phyloP scores from a whole-genome alignment of 768 basidiomycete genomes.

The Russula lepida region DNA sequence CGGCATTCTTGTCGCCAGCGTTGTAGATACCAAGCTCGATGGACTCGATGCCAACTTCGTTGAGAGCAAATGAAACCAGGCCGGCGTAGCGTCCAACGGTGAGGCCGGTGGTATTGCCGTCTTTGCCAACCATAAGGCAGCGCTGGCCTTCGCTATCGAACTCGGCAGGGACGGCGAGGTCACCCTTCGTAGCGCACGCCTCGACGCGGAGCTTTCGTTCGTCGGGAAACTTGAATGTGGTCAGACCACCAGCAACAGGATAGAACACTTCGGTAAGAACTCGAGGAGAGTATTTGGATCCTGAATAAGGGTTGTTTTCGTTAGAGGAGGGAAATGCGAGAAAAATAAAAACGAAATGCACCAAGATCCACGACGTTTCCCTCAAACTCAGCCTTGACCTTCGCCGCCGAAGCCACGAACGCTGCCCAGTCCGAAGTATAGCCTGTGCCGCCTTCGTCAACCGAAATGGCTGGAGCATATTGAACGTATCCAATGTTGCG shows the following conservation, averaged over 20 bases:
- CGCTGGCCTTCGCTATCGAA: background rate
- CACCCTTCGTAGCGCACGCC: background rate
- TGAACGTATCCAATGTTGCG: background rate
- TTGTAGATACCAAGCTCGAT: conserved; percentile 1
- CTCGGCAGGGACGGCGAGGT: background rate
- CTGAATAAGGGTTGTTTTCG: background rate
- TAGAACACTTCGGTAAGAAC: background rate
- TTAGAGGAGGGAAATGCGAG: background rate
- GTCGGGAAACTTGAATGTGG: background rate
- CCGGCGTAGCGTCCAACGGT: background rate
- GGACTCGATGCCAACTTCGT: background rate
- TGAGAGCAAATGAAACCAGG: background rate
- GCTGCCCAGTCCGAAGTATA: conserved; percentile 4
- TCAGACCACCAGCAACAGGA: background rate
- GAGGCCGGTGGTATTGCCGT: background rate
- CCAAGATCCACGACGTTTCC: conserved; percentile 1
- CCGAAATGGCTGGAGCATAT: background rate
- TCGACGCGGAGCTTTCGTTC: background rate
- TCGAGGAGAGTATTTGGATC: background rate
- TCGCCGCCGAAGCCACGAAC: background rate
- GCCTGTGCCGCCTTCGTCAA: background rate
- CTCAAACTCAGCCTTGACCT: background rate
- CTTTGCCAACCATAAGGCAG: background rate
- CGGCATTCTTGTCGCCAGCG: background rate
- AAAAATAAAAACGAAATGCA: background rate